Percentiles rank a stretch among this genome's conserved stretches.
Conservation (phyloP, 331 rosid genomes). For the Cucumis variabilis region DNA sequence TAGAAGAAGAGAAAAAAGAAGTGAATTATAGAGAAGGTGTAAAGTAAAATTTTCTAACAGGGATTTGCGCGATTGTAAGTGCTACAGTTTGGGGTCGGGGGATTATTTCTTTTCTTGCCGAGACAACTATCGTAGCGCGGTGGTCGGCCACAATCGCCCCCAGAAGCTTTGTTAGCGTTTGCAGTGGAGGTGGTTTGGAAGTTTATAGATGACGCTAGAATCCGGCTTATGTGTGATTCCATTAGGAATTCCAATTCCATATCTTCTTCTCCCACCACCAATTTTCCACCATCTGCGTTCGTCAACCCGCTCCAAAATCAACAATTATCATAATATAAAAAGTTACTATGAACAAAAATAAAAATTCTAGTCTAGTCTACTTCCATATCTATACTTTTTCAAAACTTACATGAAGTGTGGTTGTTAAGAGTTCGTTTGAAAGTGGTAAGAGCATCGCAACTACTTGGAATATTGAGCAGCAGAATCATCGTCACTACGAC, state of each 20-base stretch:
- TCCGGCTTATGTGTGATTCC: slow-evolving; percentile 11
- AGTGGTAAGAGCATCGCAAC: neutral
- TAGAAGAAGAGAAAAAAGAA: no score
- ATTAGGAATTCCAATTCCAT: neutral
- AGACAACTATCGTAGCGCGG: slow-evolving; percentile 30
- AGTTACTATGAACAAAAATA: no score
- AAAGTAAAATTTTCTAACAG: neutral
- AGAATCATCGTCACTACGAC: neutral
- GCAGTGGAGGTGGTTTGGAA: neutral
- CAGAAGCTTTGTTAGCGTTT: neutral
- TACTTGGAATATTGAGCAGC: neutral
- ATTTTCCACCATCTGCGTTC: neutral
- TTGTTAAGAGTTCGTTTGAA: neutral
- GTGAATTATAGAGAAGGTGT: no score
- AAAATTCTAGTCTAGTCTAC: no score
- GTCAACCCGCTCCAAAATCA: neutral
- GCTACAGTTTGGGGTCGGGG: neutral
- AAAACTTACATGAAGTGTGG: neutral
- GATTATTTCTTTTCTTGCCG: neutral
- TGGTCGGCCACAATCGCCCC: neutral
- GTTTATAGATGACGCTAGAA: neutral
- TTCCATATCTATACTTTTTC: no score
- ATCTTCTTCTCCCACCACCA: neutral
- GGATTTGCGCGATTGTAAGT: neutral
- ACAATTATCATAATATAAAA: no score